These are phyloP conservation scores for Punctularia strigosozonata DNA, from an alignment of 768 basidiomycete genomes.

Conservation along the genomic window DNA sequence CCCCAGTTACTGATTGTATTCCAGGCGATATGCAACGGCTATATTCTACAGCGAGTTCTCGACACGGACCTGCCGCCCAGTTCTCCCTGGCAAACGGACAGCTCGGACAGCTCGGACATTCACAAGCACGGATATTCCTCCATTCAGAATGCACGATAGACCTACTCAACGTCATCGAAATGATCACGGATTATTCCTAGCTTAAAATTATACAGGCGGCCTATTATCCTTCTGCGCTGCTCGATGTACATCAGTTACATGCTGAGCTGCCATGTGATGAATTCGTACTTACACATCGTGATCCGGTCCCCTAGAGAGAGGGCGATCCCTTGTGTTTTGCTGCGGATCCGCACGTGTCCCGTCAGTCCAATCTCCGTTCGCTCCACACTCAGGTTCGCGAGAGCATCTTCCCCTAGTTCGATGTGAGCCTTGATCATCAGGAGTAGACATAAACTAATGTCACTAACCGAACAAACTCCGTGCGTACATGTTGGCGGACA, in stretches of 20 bases:
- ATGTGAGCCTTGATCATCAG: slow-evolving; percentile 3
- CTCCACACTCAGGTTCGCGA: slow-evolving; percentile 92
- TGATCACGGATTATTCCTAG: background rate
- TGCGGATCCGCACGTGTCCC: slow-evolving; percentile 92
- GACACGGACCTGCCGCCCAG: no score
- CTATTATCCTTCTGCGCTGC: slow-evolving; percentile 33
- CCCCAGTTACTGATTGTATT: no score
- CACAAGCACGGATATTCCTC: no score
- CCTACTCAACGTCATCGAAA: no score
- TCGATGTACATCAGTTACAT: slow-evolving; percentile 6
- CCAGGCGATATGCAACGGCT: no score
- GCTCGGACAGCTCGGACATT: no score
- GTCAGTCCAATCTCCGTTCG: slow-evolving; percentile 74
- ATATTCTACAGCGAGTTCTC: no score
- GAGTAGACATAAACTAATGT: slow-evolving; percentile 1
- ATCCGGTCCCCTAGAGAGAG: slow-evolving; percentile 88
- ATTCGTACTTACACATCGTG: slow-evolving; percentile 37
- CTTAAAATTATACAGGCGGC: slow-evolving; percentile 13
- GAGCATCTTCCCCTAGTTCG: slow-evolving; percentile 79
- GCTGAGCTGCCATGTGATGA: background rate
- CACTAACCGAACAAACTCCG: slow-evolving; percentile 81
- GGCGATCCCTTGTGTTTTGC: slow-evolving; percentile 97
- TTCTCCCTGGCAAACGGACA: no score
- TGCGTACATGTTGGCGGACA: slow-evolving; percentile 95
- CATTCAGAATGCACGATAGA: no score